A percentile compares a stretch with the other conserved stretches of the same genome.
Evolutionary conservation across 169 alveolate genomes (phyloP).

Genomic region (Plasmodium coatneyi): DNA sequence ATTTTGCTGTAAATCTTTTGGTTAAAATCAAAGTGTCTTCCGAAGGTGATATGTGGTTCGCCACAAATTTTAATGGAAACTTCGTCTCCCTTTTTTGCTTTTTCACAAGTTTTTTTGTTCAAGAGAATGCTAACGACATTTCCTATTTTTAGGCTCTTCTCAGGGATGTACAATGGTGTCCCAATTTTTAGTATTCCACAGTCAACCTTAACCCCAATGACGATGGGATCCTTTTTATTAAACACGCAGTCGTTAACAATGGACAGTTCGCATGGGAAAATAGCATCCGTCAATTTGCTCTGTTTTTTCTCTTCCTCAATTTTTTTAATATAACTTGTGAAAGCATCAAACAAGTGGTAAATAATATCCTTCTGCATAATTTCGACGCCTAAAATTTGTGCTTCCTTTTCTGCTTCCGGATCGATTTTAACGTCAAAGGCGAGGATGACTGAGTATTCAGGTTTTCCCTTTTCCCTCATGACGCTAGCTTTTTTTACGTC

Average conservation of each 20-base stretch:
- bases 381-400: slow-evolving; percentile 95
- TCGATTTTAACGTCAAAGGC: slow-evolving; percentile 98
- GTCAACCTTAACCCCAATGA: slow-evolving; percentile 96
- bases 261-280: slow-evolving; percentile 96
- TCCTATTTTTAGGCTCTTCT: slow-evolving; percentile 94
- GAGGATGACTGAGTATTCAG: slow-evolving; percentile 96
- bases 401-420: slow-evolving; percentile 97
- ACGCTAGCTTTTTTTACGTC: slow-evolving; percentile 97
- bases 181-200: slow-evolving; percentile 95
- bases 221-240: slow-evolving; percentile 97
- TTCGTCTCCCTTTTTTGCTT: slow-evolving; percentile 94
- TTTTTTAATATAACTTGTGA: slow-evolving; percentile 93
- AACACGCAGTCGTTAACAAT: slow-evolving; percentile 94
- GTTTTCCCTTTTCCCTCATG: slow-evolving; percentile 93
- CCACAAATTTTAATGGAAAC: slow-evolving; percentile 90
- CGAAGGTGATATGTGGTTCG: slow-evolving; percentile 93
- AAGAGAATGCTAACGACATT: slow-evolving; percentile 95
- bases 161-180: slow-evolving; percentile 95
- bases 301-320: slow-evolving; percentile 88
- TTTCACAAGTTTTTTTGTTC: slow-evolving; percentile 93
- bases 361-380: slow-evolving; percentile 98
- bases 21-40: slow-evolving; percentile 95
- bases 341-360: slow-evolving; percentile 98
- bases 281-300: slow-evolving; percentile 86
- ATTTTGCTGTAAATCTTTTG: slow-evolving; percentile 90